Percentiles rank a stretch among this genome's conserved stretches.
phyloP scores from a whole-genome alignment of 2,329 filamentous ascomycete species.

The Simplicillium sp. region DNA sequence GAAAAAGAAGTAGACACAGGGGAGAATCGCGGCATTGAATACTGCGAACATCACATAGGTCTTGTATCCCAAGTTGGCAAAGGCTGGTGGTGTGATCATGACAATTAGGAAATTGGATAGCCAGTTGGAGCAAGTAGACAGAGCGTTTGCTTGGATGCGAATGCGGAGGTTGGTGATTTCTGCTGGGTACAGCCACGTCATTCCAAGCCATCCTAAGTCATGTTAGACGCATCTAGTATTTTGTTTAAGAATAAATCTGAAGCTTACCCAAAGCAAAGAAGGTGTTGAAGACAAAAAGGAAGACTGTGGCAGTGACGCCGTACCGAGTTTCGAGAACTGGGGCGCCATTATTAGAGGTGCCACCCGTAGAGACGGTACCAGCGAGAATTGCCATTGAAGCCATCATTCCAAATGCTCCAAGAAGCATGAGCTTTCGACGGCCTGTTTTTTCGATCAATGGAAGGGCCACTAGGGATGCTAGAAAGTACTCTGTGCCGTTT shows the following conservation, averaged over 20 bases:
- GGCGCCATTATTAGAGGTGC: conserved; percentile 16
- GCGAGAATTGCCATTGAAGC: conserved; percentile 49
- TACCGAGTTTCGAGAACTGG: conserved; percentile 15
- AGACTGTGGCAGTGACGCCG: conserved; percentile 26
- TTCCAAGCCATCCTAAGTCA: conserved; percentile 44
- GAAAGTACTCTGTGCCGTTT: conserved; percentile 34
- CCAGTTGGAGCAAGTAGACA: conserved; percentile 54
- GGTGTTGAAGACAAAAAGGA: conserved; percentile 54
- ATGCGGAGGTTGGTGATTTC: conserved; percentile 52
- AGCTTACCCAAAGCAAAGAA: conserved; percentile 37
- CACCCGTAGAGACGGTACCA: conserved; percentile 18
- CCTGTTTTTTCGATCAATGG: conserved; percentile 41
- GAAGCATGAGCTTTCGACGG: conserved; percentile 52
- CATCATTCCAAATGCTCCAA: conserved; percentile 56
- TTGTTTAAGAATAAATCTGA: background rate
- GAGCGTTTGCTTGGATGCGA: conserved; percentile 52
- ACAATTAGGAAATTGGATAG: conserved; percentile 56
- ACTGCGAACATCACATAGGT: conserved; percentile 43
- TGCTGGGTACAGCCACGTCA: conserved; percentile 53
- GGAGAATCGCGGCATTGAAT: conserved; percentile 38
- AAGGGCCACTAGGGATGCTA: conserved; percentile 26
- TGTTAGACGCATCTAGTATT: conserved; percentile 10
- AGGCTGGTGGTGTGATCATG: conserved; percentile 54
- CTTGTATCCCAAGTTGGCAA: conserved; percentile 40
- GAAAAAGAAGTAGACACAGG: conserved; percentile 40